These are phyloP conservation scores for Metschnikowia hibisci DNA, from an alignment of 805 yeast species.

Conservation along the genomic window DNA sequence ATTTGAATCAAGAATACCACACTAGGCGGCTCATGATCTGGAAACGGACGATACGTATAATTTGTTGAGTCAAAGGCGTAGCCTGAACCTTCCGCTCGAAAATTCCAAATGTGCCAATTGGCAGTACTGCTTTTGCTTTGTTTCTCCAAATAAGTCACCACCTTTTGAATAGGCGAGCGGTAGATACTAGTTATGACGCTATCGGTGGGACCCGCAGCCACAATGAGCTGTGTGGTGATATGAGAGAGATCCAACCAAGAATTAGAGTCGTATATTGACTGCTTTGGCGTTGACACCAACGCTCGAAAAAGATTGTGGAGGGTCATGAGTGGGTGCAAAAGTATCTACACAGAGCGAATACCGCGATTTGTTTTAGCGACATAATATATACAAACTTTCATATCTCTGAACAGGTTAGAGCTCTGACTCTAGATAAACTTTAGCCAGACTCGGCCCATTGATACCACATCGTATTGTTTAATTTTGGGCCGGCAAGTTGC, in stretches of 20 bases:
- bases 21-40: constrained; percentile 78
- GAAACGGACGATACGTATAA: constrained; percentile 47
- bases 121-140: constrained; percentile 43
- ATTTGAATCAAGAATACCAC: constrained; percentile 45
- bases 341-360: background rate
- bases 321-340: constrained; percentile 17
- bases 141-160: constrained; percentile 46
- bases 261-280: constrained; percentile 15
- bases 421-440: background rate
- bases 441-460: background rate
- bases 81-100: constrained; percentile 55
- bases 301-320: constrained; percentile 17
- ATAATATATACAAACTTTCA: constrained; percentile 3
- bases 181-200: constrained; percentile 40
- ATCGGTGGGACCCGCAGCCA: constrained; percentile 71
- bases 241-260: constrained; percentile 60
- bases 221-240: constrained; percentile 61
- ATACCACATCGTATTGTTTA: background rate
- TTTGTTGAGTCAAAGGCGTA: constrained; percentile 15
- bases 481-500: constrained; percentile 2
- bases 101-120: constrained; percentile 72
- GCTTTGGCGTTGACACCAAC: constrained; percentile 23
- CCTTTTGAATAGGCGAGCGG: constrained; percentile 39
- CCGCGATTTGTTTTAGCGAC: constrained; percentile 3
- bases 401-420: background rate